Percentiles rank a stretch among this genome's conserved stretches.
phyloP scores from a whole-genome alignment of 139 green algal genomes.

The Chlamydomonas eustigma region DNA sequence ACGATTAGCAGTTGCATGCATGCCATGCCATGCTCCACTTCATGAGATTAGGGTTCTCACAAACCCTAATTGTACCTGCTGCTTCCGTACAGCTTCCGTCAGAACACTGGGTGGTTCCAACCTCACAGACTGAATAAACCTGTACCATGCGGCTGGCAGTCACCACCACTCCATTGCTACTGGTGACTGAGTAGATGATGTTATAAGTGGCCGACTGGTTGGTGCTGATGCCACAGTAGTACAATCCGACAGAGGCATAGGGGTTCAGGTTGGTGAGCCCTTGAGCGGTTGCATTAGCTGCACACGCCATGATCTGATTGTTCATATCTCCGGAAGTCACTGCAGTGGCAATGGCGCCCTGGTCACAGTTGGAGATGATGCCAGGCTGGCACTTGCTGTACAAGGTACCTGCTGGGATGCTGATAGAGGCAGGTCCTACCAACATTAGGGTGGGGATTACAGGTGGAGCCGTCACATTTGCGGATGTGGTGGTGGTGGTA shows the following conservation, averaged over 20 bases:
- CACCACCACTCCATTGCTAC: background rate
- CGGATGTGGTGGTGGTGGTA: background rate
- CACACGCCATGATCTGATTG: background rate
- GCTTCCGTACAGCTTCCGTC: background rate
- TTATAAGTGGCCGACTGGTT: background rate
- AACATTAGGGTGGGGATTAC: background rate
- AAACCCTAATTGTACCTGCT: background rate
- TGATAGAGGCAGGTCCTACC: background rate
- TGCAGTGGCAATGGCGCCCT: background rate
- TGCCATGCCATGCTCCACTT: background rate
- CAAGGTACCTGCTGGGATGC: background rate
- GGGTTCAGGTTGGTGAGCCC: background rate
- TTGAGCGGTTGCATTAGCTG: background rate
- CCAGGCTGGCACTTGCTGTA: background rate
- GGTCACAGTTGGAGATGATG: background rate
- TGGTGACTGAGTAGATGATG: background rate
- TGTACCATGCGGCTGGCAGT: background rate
- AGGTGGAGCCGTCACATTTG: background rate
- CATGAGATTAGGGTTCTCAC: background rate
- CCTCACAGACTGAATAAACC: background rate
- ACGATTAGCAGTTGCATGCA: background rate
- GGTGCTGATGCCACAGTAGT: background rate
- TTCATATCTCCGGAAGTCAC: background rate
- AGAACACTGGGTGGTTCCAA: background rate
- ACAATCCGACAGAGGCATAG: background rate